Base-by-base conservation (phyloP, 2,329 filamentous ascomycete species). In the Colletotrichum sp. region DNA sequence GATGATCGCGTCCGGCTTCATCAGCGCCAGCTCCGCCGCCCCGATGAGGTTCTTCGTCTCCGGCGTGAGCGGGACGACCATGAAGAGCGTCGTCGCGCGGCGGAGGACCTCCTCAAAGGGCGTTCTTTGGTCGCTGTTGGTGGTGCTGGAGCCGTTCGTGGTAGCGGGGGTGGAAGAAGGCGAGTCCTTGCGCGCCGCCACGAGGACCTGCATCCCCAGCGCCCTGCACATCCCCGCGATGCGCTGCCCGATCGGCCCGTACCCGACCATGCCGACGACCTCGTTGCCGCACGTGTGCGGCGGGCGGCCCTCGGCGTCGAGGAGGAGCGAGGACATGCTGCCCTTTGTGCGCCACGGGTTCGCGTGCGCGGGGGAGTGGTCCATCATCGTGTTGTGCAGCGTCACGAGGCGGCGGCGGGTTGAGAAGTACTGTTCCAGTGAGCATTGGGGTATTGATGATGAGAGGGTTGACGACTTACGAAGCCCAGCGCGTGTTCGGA, bases 201-300 rank as follows among this genome's bases (percentile, higher is more conserved):
- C 67, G 36, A 81, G 75, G 8, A 80, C 75, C 6, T 72, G 55
- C 75, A 82, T 81, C 3, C 79, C 80, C 30, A 82, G 71, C 6
- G 71, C 69, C 3, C 67, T 48, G 15, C 78, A 79, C 52, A 82
- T 57, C n/a, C 76, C 59, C 5, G 77, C 79, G 24, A 82, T 76
- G 18, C 78, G 74, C 28, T 79, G 78, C 7, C 81, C 81, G 21
- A 79, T 76, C 18, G 77, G 77, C 5, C 81, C 81, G 52, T 82
- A 79, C 10, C 81, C 81, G n/a, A 82, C 69, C 30, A 82, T 77
- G 12, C 78, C 80, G 8, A 78, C 79, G 6, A 79, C 79, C 67
- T 82, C 81, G n/a, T 80, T 78, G 26, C 70, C 67, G 63, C 81
- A 82, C n/a, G 78, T 77, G 15, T 78, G 74, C n/a, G 81, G 81